phyloP scores from a whole-genome alignment of 2,329 filamentous ascomycete species.

The Dothidotthia symphoricarpi region DNA sequence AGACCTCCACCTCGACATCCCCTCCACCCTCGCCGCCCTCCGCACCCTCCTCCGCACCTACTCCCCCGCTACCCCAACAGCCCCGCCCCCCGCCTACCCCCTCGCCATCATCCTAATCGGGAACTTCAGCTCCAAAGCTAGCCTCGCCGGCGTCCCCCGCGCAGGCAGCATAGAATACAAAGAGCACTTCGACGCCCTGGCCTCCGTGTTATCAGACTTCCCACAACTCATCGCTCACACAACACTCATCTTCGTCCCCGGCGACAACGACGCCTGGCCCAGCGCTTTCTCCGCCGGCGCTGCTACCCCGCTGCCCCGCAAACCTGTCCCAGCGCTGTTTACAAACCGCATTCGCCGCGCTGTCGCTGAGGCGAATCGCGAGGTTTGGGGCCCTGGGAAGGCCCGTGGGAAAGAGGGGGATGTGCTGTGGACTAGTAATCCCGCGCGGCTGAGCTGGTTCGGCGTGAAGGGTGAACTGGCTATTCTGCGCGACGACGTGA shows the following conservation, averaged over 20 bases:
- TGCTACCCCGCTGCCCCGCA: conserved; percentile 66
- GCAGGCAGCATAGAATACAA: conserved; percentile 93
- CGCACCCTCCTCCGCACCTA: conserved; percentile 76
- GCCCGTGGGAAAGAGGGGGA: conserved; percentile 60
- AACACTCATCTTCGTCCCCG: conserved; percentile 89
- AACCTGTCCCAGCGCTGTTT: conserved; percentile 80
- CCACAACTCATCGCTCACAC: conserved; percentile 73
- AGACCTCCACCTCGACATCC: conserved; percentile 82
- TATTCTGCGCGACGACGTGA: conserved; percentile 83
- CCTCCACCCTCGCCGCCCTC: conserved; percentile 76
- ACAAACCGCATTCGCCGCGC: conserved; percentile 80
- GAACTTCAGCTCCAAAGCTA: conserved; percentile 68
- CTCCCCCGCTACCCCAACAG: conserved; percentile 53
- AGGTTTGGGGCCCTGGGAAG: conserved; percentile 52
- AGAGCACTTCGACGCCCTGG: conserved; percentile 88
- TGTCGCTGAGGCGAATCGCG: conserved; percentile 75
- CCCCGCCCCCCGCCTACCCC: conserved; percentile 61
- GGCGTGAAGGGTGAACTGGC: conserved; percentile 85
- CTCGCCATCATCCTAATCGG: conserved; percentile 80
- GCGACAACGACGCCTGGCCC: conserved; percentile 96
- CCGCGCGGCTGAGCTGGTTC: conserved; percentile 77
- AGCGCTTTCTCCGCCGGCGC: conserved; percentile 79
- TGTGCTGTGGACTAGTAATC: conserved; percentile 86
- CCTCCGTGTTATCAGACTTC: conserved; percentile 78
- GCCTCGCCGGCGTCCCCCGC: conserved; percentile 62